These are phyloP conservation scores for Lavandula angustifolia DNA, from an alignment of 257 asterid genomes.

Conservation along the genomic window DNA sequence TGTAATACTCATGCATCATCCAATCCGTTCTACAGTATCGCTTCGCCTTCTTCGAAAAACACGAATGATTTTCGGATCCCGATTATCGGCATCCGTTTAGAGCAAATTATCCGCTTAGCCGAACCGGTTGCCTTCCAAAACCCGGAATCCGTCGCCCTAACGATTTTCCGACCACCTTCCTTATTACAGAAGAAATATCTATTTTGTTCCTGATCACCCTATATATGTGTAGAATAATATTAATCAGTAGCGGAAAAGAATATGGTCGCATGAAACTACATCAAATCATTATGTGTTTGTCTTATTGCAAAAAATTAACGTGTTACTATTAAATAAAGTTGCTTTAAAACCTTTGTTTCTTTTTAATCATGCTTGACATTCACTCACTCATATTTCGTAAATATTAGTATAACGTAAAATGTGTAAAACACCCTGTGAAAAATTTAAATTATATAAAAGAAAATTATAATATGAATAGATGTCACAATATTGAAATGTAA, in stretches of 20 bases:
- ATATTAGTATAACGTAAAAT: too few species aligned
- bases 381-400: too few species aligned
- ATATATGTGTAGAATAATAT: too few species aligned
- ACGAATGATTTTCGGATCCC: conserved; percentile 57
- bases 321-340: too few species aligned
- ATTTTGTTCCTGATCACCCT: conserved; percentile 60
- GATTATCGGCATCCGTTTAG: conserved; percentile 45
- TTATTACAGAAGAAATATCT: conserved; percentile 56
- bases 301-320: too few species aligned
- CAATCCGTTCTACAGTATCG: conserved; percentile 41
- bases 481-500: too few species aligned
- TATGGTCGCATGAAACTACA: background rate
- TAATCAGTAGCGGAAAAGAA: background rate
- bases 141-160: conserved; percentile 35
- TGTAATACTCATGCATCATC: conserved; percentile 65
- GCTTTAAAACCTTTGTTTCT: too few species aligned
- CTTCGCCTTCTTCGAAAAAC: conserved; percentile 39
- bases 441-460: too few species aligned
- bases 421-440: too few species aligned
- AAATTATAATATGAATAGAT: too few species aligned
- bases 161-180: conserved; percentile 26
- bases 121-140: conserved; percentile 55
- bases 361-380: too few species aligned
- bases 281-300: too few species aligned
- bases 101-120: conserved; percentile 43